These are phyloP conservation scores for Alternaria sp. DNA, from an alignment of 2,329 filamentous ascomycete genomes.

Conservation along the genomic window DNA sequence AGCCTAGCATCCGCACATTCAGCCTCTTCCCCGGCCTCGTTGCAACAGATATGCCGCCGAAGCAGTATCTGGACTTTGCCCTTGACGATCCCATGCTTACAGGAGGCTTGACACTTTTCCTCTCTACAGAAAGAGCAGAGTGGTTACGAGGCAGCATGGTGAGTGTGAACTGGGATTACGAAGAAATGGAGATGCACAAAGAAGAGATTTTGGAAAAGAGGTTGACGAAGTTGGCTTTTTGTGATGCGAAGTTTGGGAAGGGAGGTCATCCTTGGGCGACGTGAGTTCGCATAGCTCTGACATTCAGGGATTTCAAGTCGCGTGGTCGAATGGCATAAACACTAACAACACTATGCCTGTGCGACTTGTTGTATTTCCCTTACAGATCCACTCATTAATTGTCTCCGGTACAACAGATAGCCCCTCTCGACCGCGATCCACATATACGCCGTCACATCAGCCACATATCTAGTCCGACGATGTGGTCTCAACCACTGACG, in stretches of 20 bases:
- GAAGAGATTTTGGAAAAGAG: not conserved
- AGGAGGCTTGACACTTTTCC: not conserved
- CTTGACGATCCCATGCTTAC: not conserved
- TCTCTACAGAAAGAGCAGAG: not conserved
- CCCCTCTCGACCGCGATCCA: fast-evolving
- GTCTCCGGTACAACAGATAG: not conserved
- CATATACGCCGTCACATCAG: too few relatives aligned
- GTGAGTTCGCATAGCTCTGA: not conserved
- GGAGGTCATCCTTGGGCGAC: not conserved
- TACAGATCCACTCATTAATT: fast-evolving
- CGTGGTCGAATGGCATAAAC: fast-evolving
- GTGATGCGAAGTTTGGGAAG: not conserved
- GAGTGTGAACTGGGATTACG: not conserved
- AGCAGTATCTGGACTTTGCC: not conserved
- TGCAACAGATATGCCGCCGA: not conserved
- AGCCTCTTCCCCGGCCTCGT: not conserved
- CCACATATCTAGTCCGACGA: not conserved
- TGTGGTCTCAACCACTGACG: fast-evolving
- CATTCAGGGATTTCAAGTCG: not conserved
- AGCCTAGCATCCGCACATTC: not conserved
- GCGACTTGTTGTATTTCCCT: not conserved
- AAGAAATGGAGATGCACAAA: not conserved
- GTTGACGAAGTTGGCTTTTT: not conserved
- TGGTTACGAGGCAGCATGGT: not conserved
- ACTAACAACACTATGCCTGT: not conserved